These are phyloP conservation scores for Ophioceras dolichostomum DNA, from an alignment of 2,329 filamentous ascomycete species.

Conservation along the genomic window DNA sequence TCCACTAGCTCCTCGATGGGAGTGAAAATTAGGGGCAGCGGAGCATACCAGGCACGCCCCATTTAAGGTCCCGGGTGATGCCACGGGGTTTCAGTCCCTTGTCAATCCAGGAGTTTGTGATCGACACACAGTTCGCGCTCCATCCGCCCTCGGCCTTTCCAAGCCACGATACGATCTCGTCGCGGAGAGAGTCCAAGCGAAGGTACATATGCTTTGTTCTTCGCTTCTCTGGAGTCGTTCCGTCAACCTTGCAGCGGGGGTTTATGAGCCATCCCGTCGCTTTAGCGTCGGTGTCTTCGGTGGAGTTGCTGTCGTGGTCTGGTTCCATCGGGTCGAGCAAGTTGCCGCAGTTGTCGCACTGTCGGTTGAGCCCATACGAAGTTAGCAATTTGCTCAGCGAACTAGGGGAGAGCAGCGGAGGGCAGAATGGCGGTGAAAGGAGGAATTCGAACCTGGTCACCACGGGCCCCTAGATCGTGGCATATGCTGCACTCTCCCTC, in stretches of 20 bases:
- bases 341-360: slow-evolving; percentile 52
- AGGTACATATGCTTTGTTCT: slow-evolving; percentile 81
- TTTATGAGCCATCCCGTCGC: slow-evolving; percentile 43
- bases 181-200: slow-evolving; percentile 72
- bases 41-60: slow-evolving; percentile 49
- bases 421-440: too few species aligned
- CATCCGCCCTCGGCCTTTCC: slow-evolving; percentile 48
- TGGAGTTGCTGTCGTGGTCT: neutral
- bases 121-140: slow-evolving; percentile 62
- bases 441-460: slow-evolving; percentile 32
- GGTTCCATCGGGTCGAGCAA: slow-evolving; percentile 57
- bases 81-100: slow-evolving; percentile 77
- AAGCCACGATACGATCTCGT: slow-evolving; percentile 38
- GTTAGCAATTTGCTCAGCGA: too few species aligned
- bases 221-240: slow-evolving; percentile 57
- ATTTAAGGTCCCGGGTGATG: slow-evolving; percentile 86
- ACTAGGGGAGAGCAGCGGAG: too few species aligned
- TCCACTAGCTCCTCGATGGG: neutral
- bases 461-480: slow-evolving; percentile 56
- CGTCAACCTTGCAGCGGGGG: slow-evolving; percentile 84
- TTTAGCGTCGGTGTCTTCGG: neutral
- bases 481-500: slow-evolving; percentile 69
- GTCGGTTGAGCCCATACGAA: too few species aligned
- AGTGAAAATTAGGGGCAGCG: neutral
- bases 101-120: slow-evolving; percentile 70